Evolutionary conservation across 2,329 filamentous ascomycete genomes (phyloP).

Genomic region (Truncatella angustata): DNA sequence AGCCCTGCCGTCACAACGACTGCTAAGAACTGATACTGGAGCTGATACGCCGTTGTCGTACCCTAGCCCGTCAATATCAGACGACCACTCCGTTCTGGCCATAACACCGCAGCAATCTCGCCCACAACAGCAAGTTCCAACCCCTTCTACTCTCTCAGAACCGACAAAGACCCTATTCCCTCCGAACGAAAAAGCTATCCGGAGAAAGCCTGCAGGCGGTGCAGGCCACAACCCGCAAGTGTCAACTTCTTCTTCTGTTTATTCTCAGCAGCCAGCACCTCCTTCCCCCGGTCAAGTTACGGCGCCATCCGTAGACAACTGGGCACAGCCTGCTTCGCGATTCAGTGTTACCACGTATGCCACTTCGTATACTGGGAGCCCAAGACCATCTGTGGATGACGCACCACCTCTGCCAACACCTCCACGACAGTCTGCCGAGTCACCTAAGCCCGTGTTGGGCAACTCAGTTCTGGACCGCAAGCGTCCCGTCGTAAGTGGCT

Average conservation of each 20-base stretch:
- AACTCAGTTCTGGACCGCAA: conserved; percentile 38
- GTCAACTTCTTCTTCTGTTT: conserved; percentile 34
- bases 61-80: conserved; percentile 37
- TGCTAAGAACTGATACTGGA: not conserved
- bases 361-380: conserved; percentile 45
- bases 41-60: conserved; percentile 22
- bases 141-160: conserved; percentile 13
- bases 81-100: conserved; percentile 20
- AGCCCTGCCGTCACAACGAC: too few species aligned
- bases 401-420: conserved; percentile 35
- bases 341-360: conserved; percentile 65
- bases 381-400: conserved; percentile 34
- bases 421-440: conserved; percentile 30
- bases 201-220: conserved; percentile 38
- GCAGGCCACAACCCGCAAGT: conserved; percentile 27
- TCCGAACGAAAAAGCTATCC: conserved; percentile 37
- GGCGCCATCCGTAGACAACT: conserved; percentile 30
- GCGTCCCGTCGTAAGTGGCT: conserved; percentile 31
- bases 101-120: conserved; percentile 10
- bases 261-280: conserved; percentile 31
- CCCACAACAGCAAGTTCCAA: conserved; percentile 9
- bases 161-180: conserved; percentile 24
- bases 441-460: conserved; percentile 12
- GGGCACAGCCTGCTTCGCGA: conserved; percentile 54
- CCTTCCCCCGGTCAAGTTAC: conserved; percentile 21